A percentile compares a stretch with the other conserved stretches of the same genome.
Evolutionary conservation across 176 grass and related monocot genomes (phyloP).

Genomic region (Oropetium thomaeum): DNA sequence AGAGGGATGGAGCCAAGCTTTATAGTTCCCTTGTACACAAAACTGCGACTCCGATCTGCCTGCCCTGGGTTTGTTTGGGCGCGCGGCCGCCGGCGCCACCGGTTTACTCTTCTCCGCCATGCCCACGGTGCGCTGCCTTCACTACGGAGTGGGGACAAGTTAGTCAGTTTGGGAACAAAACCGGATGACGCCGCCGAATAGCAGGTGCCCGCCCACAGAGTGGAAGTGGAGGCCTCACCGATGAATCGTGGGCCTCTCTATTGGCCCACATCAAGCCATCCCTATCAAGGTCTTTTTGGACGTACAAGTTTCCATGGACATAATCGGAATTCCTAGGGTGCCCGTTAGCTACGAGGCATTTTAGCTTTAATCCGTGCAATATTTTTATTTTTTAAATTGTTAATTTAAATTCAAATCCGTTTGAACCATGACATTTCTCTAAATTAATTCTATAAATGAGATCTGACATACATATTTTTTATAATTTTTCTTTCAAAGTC

Average conservation of each 20-base stretch:
- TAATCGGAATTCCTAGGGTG: too few species aligned
- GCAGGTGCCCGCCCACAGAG: not conserved
- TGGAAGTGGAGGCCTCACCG: not conserved
- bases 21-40: not conserved
- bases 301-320: not conserved
- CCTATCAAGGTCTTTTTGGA: too few species aligned
- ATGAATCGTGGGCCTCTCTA: not conserved
- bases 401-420: too few species aligned
- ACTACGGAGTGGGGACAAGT: too few species aligned
- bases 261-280: not conserved
- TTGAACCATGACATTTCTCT: too few species aligned
- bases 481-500: too few species aligned
- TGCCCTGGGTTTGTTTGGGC: constrained; percentile 13
- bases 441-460: too few species aligned
- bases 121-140: too few species aligned
- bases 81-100: constrained; percentile 6
- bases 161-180: not conserved
- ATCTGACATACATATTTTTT: too few species aligned
- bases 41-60: not conserved
- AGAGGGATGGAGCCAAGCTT: not conserved
- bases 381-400: too few species aligned
- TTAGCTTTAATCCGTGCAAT: too few species aligned
- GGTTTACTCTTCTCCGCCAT: not conserved
- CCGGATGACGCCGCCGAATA: not conserved
- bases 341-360: too few species aligned